These are phyloP conservation scores for Aspergillus sclerotioniger DNA, from an alignment of 495 filamentous ascomycete genomes.

Conservation along the genomic window DNA sequence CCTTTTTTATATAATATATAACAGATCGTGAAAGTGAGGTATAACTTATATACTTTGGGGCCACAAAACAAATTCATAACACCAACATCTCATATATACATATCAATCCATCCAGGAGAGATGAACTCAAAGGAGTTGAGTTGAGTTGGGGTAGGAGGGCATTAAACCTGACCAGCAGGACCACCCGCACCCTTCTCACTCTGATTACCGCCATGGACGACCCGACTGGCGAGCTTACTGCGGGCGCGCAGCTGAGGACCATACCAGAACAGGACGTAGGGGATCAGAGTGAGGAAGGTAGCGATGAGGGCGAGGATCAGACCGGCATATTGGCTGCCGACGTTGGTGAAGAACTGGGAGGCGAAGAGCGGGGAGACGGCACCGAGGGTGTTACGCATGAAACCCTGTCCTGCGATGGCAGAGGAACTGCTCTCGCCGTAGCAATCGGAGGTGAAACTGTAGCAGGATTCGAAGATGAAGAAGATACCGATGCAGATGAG, in stretches of 20 bases:
- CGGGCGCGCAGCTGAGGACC: conserved; percentile 40
- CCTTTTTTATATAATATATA: neutral
- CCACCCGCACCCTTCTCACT: conserved; percentile 36
- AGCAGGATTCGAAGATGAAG: conserved; percentile 46
- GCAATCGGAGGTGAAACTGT: conserved; percentile 46
- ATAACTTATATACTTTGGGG: neutral
- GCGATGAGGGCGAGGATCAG: conserved; percentile 41
- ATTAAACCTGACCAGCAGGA: neutral
- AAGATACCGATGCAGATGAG: conserved; percentile 47
- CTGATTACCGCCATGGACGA: conserved; percentile 55
- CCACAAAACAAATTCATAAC: neutral
- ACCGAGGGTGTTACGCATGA: conserved; percentile 49
- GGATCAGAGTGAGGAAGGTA: conserved; percentile 40
- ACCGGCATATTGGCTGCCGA: conserved; percentile 45
- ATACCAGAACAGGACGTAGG: conserved; percentile 40
- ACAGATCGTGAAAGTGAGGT: neutral
- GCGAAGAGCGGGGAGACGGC: conserved; percentile 51
- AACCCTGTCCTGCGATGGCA: conserved; percentile 49
- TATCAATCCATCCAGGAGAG: neutral
- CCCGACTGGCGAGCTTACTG: conserved; percentile 27
- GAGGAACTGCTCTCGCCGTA: conserved; percentile 45
- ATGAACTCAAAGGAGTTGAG: neutral
- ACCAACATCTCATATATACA: neutral
- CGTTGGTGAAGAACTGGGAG: conserved; percentile 46
- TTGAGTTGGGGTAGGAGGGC: too few species aligned